Evolutionary conservation across 225 moss, liverwort and hornwort genomes (phyloP), one percentile per base, ranked within the genome.

Genomic region (Marchantia polymorpha): DNA sequence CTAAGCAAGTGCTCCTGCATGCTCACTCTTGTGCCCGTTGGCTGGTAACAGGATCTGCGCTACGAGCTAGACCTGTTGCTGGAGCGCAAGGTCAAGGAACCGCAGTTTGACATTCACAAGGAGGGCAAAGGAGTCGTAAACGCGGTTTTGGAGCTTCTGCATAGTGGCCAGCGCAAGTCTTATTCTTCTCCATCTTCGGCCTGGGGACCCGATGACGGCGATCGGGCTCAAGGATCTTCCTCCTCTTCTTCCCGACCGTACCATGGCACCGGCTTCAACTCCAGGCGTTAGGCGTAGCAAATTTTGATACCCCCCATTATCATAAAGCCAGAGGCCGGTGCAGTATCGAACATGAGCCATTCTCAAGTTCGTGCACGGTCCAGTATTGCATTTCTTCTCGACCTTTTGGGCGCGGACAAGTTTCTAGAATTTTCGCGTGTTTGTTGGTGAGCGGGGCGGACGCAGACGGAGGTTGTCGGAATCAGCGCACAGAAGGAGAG

Each of bases 71-170:
- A 99, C 83, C 77, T 89, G 59, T 87, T 99, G 0, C 87, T 99
- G 12, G 93, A 90, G 59, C 90, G 88, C 78, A 99, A 99, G 82
- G 89, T 99, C 69, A 90, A 91, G 81, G 90, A 95, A 53, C 99
- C 99, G 52, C 87, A 93, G 39, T 91, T 91, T 77, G 94, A 95
- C 79, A 92, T 99, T 58, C 95, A 99, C 79, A 85, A 72, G 54
- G 97, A 93, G 82, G 95, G 99, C 20, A 92, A 84, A 74, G 86
- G 89, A 63, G 99, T 95, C 6, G 92, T 92, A 10, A 87, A 78
- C 77, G 95, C 99, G 50, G 99, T 99, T 73, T 86, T 99, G 61
- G 99, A 99, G 83, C 88, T 99, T 30, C 87, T 99, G 81, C 95
- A 91, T 72, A 89, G 91, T 22, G 87, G 90, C 53, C 85, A 86